Evolutionary conservation across 2,329 filamentous ascomycete genomes (phyloP), one percentile per base, ranked within the genome.

Genomic region (Aspergillus texensis): DNA sequence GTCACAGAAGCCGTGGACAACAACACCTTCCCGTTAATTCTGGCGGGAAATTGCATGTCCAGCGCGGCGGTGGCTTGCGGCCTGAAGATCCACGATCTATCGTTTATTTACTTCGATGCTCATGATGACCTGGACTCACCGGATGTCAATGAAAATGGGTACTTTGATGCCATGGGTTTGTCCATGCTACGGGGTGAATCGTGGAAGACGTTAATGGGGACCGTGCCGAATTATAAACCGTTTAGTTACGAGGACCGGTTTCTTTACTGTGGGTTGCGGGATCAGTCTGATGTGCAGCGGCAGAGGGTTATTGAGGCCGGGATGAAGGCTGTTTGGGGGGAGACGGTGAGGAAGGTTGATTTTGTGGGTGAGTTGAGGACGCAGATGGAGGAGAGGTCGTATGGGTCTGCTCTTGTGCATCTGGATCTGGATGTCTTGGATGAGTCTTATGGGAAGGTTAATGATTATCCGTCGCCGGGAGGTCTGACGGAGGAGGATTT

Each of bases 71-170:
- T 76, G 0, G 75, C 74, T 0, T 79, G 78, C 4, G 79, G 80
- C 0, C 59, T 80, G 6, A 28, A 62, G 0, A 60, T 61, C n/a
- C 39, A 61, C 6, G 68, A 72, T 16, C 67, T 78, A 2, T 68
- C 68, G 0, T 79, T 76, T 45, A 68, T 81, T 12, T 82, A 79
- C 70, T 80, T 82, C 56, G 80, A 82, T 54, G 80, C 79, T 3
- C 80, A 82, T 53, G 79, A 81, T 57, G 79, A 82, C 60, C 74
- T 79, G 55, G 75, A 79, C 52, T 76, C 73, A 0, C 77, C 77
- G 0, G 72, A 74, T 26, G 75, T 75, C 30, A 71, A 77, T 6
- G 65, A 70, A 12, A 78, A 75, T 57, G 78, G 77, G 1, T 79
- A 79, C 45, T 69, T 80, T 6, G 78, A 79, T 60, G 74, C 73